These are phyloP conservation scores for Fusarium denticulatum DNA, from an alignment of 2,329 filamentous ascomycete species.

Conservation along the genomic window DNA sequence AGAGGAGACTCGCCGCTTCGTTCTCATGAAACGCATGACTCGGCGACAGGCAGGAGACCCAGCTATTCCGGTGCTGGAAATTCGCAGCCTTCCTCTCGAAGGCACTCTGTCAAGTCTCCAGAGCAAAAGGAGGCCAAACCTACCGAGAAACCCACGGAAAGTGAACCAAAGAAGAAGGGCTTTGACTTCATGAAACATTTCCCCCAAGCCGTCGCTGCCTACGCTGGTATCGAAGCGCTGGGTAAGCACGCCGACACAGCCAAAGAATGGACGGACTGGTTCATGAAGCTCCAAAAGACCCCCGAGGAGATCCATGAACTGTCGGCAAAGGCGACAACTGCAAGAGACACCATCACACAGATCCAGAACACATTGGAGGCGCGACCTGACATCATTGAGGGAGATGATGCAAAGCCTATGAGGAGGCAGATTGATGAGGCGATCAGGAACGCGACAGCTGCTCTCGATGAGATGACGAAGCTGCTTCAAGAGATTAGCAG, in stretches of 20 bases:
- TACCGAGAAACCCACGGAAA: neutral
- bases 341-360: slow-evolving; percentile 46
- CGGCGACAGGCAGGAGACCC: neutral
- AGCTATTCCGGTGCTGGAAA: neutral
- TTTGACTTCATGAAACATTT: slow-evolving; percentile 36
- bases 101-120: neutral
- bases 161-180: neutral
- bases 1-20: slow-evolving; percentile 14
- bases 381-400: slow-evolving; percentile 46
- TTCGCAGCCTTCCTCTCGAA: neutral
- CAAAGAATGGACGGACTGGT: slow-evolving; percentile 49
- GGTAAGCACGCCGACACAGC: slow-evolving; percentile 45
- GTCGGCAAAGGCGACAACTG: slow-evolving; percentile 41
- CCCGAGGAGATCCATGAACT: slow-evolving; percentile 46
- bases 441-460: slow-evolving; percentile 40
- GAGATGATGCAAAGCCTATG: slow-evolving; percentile 42
- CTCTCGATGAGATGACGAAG: slow-evolving; percentile 45
- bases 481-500: slow-evolving; percentile 44
- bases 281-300: slow-evolving; percentile 45
- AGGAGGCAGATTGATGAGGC: slow-evolving; percentile 45
- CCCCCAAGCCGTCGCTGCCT: slow-evolving; percentile 41
- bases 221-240: slow-evolving; percentile 41
- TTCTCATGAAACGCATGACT: neutral
- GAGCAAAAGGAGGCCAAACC: neutral
- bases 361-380: slow-evolving; percentile 44